Base-by-base conservation (phyloP, 2,329 filamentous ascomycete genomes). In the Metarhizium album region DNA sequence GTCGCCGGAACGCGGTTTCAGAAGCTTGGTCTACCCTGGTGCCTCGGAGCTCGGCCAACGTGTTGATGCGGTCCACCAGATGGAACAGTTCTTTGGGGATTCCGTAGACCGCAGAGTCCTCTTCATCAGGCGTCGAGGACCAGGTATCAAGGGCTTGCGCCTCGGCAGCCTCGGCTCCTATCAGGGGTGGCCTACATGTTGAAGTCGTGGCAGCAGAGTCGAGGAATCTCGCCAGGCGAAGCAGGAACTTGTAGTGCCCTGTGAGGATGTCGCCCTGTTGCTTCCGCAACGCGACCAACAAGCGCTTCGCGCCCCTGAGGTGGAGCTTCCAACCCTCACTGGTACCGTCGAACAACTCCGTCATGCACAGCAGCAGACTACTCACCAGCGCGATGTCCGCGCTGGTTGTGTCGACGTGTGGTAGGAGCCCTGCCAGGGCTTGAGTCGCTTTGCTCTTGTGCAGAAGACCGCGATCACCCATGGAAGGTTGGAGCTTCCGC, bases 241-340 rank as follows among this genome's bases (percentile, higher is more conserved):
- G 59, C 45, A 65, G 63, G 45, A 72, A 72, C 4, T 67, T 62
- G 52, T 67, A 66, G n/a, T 67, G 62, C 22, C 67, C 67, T 1
- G 68, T 68, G n/a, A 58, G 55, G 42, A 60, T 59, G 23, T 67
- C 62, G 16, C 63, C 60, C 16, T 60, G 55, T 42, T 65, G 59
- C 22, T 60, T 59, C 42, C 60, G 62, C 8, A 66, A 54, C 0
- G 67, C 63, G 3, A 63, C 58, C 7, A 71, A 55, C 3, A 71
- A 60, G 2, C 65, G 59, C 52, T 69, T 67, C n/a, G 69, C 70
- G 4, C 67, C 69, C 48, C 69, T 66, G 18, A 72, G 61, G 51
- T 72, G 69, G 49, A 69, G 63, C 57, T 70, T 68, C 69, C 69
- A 72, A 2, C 66, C 64, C 33, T 65, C 59, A 16, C 67, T 70